These are phyloP conservation scores for Persicaria maculosa DNA, from an alignment of 148 eudicot genomes.

Conservation along the genomic window DNA sequence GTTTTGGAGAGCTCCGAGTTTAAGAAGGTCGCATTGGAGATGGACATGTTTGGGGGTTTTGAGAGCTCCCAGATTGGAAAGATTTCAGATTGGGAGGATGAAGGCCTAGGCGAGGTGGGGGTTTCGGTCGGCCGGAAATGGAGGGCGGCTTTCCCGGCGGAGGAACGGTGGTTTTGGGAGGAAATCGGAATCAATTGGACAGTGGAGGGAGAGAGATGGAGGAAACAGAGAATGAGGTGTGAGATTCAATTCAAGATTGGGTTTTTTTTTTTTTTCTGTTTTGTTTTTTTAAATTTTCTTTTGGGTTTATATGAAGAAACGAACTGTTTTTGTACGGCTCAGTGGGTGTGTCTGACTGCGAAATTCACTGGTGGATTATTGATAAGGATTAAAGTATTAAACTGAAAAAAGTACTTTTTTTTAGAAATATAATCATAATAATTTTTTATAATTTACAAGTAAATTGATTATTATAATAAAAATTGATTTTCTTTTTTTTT, in stretches of 20 bases:
- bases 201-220: not conserved
- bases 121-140: not conserved
- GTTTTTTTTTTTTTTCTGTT: not conserved
- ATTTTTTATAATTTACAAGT: too few relatives aligned
- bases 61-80: not conserved
- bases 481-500: too few relatives aligned
- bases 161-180: not conserved
- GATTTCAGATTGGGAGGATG: not conserved
- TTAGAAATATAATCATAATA: too few relatives aligned
- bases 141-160: conserved; percentile 2
- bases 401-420: too few relatives aligned
- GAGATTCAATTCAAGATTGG: not conserved
- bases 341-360: not conserved
- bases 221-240: not conserved
- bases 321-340: not conserved
- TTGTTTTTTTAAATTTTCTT: not conserved
- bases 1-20: conserved; percentile 82
- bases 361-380: too few relatives aligned
- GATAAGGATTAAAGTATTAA: too few relatives aligned
- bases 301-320: not conserved
- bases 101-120: not conserved
- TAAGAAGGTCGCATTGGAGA: conserved; percentile 56
- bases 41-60: conserved; percentile 37
- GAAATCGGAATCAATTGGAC: not conserved
- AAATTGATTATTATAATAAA: too few relatives aligned